phyloP scores from a whole-genome alignment of 1,139 yeast genomes.

The Kodamaea sp. region DNA sequence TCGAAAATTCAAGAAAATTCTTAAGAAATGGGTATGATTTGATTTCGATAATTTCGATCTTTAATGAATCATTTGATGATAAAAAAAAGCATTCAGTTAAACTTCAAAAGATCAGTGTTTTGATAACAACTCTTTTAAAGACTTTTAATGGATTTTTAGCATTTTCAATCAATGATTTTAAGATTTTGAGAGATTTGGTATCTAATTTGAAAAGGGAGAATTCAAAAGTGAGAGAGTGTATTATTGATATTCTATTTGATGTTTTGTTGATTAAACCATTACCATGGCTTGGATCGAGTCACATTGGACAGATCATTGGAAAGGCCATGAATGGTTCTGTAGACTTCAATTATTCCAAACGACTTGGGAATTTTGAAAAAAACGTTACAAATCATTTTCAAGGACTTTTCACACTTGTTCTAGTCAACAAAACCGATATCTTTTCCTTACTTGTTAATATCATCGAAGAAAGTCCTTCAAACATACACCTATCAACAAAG shows the following conservation, averaged over 20 bases:
- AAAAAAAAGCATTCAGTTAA: conserved; percentile 23
- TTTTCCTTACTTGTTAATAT: conserved; percentile 46
- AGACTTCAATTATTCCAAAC: neutral
- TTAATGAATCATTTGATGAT: conserved; percentile 22
- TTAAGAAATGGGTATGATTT: conserved; percentile 64
- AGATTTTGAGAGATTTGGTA: conserved; percentile 56
- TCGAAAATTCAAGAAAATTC: conserved; percentile 52
- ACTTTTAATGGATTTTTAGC: conserved; percentile 77
- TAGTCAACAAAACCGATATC: conserved; percentile 53
- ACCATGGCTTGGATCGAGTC: conserved; percentile 49
- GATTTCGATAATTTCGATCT: conserved; percentile 59
- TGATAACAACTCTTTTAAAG: conserved; percentile 60
- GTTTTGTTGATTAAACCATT: conserved; percentile 58
- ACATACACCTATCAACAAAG: conserved; percentile 39
- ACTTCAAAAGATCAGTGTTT: conserved; percentile 59
- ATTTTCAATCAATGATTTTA: conserved; percentile 56
- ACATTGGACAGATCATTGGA: conserved; percentile 31
- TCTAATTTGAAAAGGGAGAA: conserved; percentile 60
- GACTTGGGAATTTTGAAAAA: conserved; percentile 14
- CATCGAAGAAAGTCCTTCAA: conserved; percentile 46
- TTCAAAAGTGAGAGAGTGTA: conserved; percentile 52
- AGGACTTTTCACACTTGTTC: conserved; percentile 52
- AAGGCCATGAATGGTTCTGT: conserved; percentile 3
- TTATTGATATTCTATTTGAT: conserved; percentile 71
- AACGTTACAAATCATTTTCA: conserved; percentile 54